Evolutionary conservation across 106 monocot genomes (phyloP).

Genomic region (Acorus calamus): DNA sequence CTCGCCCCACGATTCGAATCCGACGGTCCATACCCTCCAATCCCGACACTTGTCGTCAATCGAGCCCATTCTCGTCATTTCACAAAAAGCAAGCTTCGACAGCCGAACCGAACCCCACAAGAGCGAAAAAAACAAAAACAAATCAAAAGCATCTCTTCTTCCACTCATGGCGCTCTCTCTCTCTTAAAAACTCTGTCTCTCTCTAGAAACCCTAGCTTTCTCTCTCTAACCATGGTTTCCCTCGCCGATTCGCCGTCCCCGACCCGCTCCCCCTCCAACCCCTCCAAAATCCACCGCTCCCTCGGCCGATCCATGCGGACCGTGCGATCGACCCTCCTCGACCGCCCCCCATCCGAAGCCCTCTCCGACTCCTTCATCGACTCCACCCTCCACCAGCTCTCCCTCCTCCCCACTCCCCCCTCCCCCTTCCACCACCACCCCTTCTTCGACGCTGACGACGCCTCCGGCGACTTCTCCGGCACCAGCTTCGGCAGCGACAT

Average conservation of each 20-base stretch:
- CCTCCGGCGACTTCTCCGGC: constrained; percentile 25
- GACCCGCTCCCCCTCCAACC: constrained; percentile 19
- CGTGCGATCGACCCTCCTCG: constrained; percentile 20
- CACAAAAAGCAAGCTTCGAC: too few relatives aligned
- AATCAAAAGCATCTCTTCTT: too few relatives aligned
- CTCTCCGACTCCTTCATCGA: constrained; percentile 34
- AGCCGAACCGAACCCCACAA: too few relatives aligned
- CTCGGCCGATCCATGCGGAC: constrained; percentile 61
- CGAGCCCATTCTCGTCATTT: too few relatives aligned
- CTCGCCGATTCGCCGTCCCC: constrained; percentile 28
- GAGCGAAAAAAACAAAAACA: too few relatives aligned
- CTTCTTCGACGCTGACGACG: constrained; percentile 18
- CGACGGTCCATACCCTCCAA: too few relatives aligned
- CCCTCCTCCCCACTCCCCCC: constrained; percentile 2
- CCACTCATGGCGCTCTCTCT: too few relatives aligned
- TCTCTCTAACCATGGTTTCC: constrained; percentile 34
- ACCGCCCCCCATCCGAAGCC: constrained; percentile 4
- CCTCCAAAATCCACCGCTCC: constrained; percentile 20
- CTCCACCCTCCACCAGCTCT: constrained; percentile 54
- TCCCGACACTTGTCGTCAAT: too few relatives aligned
- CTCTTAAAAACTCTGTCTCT: too few relatives aligned
- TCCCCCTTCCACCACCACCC: constrained; percentile 12
- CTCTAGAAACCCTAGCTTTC: too few relatives aligned
- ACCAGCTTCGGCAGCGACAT: constrained; percentile 56
- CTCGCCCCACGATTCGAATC: too few relatives aligned